Percentiles rank a stretch among this genome's conserved stretches.
Evolutionary conservation across 805 yeast genomes (phyloP).

Genomic region (Barnettozyma wickerhamii): DNA sequence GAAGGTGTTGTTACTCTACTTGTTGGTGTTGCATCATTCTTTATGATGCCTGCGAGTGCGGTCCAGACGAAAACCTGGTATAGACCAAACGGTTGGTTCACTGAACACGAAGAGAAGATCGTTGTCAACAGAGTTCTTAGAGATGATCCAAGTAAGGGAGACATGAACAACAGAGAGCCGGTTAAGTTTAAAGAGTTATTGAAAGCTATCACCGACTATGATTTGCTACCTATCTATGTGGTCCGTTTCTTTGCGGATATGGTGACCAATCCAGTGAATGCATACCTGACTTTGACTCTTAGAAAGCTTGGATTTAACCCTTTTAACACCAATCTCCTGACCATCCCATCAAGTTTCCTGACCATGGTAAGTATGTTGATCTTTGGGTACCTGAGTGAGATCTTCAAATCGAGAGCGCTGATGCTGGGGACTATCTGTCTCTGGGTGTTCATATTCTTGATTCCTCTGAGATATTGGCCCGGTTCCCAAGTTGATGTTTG

Average conservation of each 20-base stretch:
- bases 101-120: constrained; percentile 52
- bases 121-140: constrained; percentile 56
- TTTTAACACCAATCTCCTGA: constrained; percentile 44
- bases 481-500: constrained; percentile 18
- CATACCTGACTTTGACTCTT: constrained; percentile 46
- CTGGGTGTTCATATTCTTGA: constrained; percentile 32
- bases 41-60: constrained; percentile 53
- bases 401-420: constrained; percentile 23
- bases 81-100: constrained; percentile 50
- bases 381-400: constrained; percentile 36
- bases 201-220: constrained; percentile 41
- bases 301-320: constrained; percentile 46
- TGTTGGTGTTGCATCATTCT: constrained; percentile 46
- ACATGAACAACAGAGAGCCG: constrained; percentile 59
- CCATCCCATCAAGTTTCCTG: constrained; percentile 44
- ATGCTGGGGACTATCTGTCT: constrained; percentile 26
- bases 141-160: constrained; percentile 64
- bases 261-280: constrained; percentile 29
- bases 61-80: constrained; percentile 48
- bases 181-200: constrained; percentile 36
- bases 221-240: constrained; percentile 54
- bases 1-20: constrained; percentile 49
- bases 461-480: constrained; percentile 34
- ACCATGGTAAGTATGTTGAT: constrained; percentile 33
- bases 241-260: constrained; percentile 38